A percentile compares a stretch with the other conserved stretches of the same genome.
These are phyloP conservation scores for Camellia japonica DNA, from an alignment of 148 eudicot species.

Conservation along the genomic window DNA sequence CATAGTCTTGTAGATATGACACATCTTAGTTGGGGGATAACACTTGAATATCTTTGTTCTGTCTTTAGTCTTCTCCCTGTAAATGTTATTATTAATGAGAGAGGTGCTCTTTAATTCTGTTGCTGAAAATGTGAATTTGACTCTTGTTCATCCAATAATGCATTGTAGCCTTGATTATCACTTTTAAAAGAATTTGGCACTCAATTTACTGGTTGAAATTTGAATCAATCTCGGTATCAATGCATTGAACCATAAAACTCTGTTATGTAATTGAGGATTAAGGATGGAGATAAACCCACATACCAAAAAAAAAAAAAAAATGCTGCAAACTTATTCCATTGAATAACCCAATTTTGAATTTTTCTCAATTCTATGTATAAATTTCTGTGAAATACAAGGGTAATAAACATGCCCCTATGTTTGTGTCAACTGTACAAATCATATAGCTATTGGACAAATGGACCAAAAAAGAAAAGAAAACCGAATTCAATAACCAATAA, in stretches of 20 bases:
- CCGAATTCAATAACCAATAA: background rate
- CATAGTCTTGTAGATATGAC: no score
- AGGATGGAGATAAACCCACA: background rate
- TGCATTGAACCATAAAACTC: background rate
- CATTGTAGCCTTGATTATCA: background rate
- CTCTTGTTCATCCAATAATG: background rate
- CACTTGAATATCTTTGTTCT: no score
- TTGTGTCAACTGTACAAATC: background rate
- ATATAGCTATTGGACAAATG: background rate
- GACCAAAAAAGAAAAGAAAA: background rate
- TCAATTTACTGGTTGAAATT: no score
- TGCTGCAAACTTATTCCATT: background rate
- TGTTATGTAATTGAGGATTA: background rate
- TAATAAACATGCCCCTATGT: background rate
- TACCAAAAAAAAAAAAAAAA: background rate
- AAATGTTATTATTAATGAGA: no score
- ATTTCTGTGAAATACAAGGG: background rate
- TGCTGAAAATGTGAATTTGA: background rate
- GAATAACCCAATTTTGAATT: constrained; percentile 1
- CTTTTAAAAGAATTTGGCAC: no score
- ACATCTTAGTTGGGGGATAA: no score
- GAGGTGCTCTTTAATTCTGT: background rate
- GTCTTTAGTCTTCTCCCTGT: no score
- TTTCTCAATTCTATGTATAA: background rate
- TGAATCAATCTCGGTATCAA: background rate